A percentile compares a stretch with the other conserved stretches of the same genome.
phyloP scores from a whole-genome alignment of 495 filamentous ascomycete species.

The Collariella sp. region DNA sequence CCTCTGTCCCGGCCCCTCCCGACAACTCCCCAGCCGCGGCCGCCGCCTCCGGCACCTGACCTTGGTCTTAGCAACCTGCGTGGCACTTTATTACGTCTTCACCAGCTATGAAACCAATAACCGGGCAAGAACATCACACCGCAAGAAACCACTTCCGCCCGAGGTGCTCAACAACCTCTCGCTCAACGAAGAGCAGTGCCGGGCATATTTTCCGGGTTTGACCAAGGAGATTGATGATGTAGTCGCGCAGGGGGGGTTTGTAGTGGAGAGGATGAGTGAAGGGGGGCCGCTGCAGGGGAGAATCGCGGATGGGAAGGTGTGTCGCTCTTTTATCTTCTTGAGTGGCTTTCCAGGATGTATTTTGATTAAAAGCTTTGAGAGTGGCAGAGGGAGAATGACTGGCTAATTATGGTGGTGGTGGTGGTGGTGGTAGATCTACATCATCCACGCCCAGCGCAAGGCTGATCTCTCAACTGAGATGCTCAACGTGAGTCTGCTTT shows the following conservation, averaged over 20 bases:
- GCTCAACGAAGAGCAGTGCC: constrained; percentile 36
- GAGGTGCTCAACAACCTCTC: constrained; percentile 32
- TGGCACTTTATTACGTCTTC: constrained; percentile 29
- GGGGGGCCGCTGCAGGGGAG: constrained; percentile 34
- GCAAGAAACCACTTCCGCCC: constrained; percentile 9
- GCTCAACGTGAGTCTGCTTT: constrained; percentile 25
- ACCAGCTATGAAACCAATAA: not conserved
- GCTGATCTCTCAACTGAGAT: constrained; percentile 33
- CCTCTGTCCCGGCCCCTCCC: too few species aligned
- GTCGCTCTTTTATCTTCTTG: not conserved
- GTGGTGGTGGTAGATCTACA: constrained; percentile 30
- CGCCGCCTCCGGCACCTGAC: constrained; percentile 29
- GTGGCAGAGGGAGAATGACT: not conserved
- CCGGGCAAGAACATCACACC: too few species aligned
- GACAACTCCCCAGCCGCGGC: too few species aligned
- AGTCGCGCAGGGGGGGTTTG: constrained; percentile 39
- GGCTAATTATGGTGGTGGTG: not conserved
- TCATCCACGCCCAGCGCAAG: constrained; percentile 36
- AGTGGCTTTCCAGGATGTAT: too few species aligned
- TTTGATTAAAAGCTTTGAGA: too few species aligned
- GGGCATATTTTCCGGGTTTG: constrained; percentile 37
- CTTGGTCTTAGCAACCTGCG: constrained; percentile 19
- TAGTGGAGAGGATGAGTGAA: constrained; percentile 29
- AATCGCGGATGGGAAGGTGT: constrained; percentile 37
- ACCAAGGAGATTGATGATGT: constrained; percentile 37